Evolutionary conservation across 768 basidiomycete species (phyloP).

Genomic region (Russula vinacea): DNA sequence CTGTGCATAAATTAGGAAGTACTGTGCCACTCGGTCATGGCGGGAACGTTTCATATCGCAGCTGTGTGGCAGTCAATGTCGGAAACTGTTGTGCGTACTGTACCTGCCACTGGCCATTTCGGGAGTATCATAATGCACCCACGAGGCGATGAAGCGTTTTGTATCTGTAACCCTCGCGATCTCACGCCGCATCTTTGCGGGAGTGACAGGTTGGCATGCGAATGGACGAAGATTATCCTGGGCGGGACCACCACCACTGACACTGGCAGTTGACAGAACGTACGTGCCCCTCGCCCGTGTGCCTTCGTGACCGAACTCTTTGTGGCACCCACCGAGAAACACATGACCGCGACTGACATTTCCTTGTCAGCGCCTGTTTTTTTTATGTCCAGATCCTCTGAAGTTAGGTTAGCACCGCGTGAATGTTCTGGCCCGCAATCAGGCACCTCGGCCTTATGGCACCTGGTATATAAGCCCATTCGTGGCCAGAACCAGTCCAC

Average conservation of each 20-base stretch:
- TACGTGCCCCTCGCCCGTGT: background rate
- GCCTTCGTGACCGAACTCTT: slow-evolving; percentile 2
- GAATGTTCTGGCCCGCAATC: slow-evolving; percentile 25
- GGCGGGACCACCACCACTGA: too few species aligned
- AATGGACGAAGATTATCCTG: background rate
- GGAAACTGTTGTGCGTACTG: background rate
- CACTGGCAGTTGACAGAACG: background rate
- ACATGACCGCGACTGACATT: background rate
- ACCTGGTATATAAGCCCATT: slow-evolving; percentile 22
- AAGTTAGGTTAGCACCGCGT: slow-evolving; percentile 27
- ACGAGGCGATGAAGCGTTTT: background rate
- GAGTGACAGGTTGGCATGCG: background rate
- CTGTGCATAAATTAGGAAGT: background rate
- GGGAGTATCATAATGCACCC: background rate
- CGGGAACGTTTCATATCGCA: background rate
- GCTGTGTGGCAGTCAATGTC: background rate
- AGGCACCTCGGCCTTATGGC: slow-evolving; percentile 27
- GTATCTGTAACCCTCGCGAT: background rate
- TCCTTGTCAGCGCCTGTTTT: background rate
- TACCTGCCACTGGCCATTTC: background rate
- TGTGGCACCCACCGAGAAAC: slow-evolving; percentile 13
- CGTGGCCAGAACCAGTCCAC: slow-evolving; percentile 3
- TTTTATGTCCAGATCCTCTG: slow-evolving; percentile 9
- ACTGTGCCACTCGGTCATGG: background rate
- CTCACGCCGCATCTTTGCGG: background rate